Conservation (phyloP, 2,329 filamentous ascomycete species). For the Sporothrix variecibatus region DNA sequence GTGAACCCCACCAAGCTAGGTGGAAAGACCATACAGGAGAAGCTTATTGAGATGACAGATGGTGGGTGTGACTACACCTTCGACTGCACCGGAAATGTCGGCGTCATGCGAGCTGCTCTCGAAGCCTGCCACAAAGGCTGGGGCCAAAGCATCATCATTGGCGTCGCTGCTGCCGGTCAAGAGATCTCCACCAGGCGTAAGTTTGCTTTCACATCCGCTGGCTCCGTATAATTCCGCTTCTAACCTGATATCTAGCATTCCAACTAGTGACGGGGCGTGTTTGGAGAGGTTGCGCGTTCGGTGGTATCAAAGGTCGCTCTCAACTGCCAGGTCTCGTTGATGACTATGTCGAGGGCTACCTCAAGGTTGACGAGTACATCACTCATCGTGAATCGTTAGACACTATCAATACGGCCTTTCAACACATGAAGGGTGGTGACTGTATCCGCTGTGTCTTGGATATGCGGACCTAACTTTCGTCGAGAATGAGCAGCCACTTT, state of each 20-base stretch:
- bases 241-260: too few relatives aligned
- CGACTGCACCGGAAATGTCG: constrained; percentile 96
- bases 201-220: too few relatives aligned
- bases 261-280: constrained; percentile 96
- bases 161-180: constrained; percentile 92
- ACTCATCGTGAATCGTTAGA: constrained; percentile 84
- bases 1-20: constrained; percentile 85
- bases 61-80: constrained; percentile 99
- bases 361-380: constrained; percentile 99
- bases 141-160: constrained; percentile 97
- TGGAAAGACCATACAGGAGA: constrained; percentile 81
- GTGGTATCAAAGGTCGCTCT: constrained; percentile 94
- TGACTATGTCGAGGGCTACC: constrained; percentile 83
- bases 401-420: constrained; percentile 84
- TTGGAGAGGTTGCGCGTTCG: constrained; percentile 97
- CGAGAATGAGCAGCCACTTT: too few relatives aligned
- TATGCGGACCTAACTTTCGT: too few relatives aligned
- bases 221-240: too few relatives aligned
- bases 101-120: constrained; percentile 91
- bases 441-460: constrained; percentile 93
- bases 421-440: constrained; percentile 92
- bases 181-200: too few relatives aligned
- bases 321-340: constrained; percentile 85
- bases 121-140: constrained; percentile 99
- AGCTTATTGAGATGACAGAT: constrained; percentile 96